phyloP scores from a whole-genome alignment of 148 eudicot genomes.

The Camellia japonica region DNA sequence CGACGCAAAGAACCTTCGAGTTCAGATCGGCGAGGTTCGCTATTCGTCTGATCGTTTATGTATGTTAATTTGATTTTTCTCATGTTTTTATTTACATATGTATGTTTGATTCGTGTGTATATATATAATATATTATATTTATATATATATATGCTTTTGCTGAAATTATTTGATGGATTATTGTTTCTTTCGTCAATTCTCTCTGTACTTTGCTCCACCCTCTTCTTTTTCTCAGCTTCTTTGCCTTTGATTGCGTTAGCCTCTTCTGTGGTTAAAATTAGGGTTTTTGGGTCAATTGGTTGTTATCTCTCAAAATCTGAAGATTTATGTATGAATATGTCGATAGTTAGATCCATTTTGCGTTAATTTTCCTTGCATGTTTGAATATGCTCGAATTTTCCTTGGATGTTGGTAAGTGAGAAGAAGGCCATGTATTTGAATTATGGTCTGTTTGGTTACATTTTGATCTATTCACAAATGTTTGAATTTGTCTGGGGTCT shows the following conservation, averaged over 20 bases:
- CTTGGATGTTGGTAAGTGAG: neutral
- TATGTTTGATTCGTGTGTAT: neutral
- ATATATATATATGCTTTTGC: neutral
- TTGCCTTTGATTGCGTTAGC: neutral
- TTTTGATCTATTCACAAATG: no score
- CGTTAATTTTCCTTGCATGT: neutral
- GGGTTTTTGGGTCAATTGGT: constrained; percentile 8
- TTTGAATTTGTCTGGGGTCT: neutral
- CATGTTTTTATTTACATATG: neutral
- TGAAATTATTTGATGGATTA: neutral
- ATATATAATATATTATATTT: no score
- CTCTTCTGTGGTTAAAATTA: neutral
- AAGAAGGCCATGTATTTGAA: neutral
- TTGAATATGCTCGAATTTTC: neutral
- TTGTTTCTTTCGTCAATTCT: neutral
- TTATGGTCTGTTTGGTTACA: neutral
- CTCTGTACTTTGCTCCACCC: neutral
- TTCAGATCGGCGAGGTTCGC: constrained; percentile 14
- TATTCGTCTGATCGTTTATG: neutral
- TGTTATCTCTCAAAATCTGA: neutral
- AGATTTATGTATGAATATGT: neutral
- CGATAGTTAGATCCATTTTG: neutral
- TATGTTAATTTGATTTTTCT: neutral
- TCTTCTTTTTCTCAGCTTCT: neutral
- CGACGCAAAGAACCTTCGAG: neutral